Evolutionary conservation across 257 asterid genomes (phyloP).

Genomic region (Echites panduratus): DNA sequence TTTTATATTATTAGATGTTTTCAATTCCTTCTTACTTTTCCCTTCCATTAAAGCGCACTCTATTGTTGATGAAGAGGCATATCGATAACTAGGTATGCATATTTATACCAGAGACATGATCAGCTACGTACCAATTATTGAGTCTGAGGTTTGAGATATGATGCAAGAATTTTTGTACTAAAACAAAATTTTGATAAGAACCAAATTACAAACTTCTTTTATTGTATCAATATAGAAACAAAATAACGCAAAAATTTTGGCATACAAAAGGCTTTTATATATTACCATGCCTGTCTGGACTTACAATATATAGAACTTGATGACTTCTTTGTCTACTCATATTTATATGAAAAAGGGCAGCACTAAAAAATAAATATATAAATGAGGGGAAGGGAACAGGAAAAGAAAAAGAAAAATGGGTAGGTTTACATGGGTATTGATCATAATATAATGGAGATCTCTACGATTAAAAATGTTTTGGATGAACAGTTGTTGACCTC

Average conservation of each 20-base stretch:
- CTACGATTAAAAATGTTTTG: background rate
- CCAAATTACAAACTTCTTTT: no score
- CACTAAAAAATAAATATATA: background rate
- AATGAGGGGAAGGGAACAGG: background rate
- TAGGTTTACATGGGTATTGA: background rate
- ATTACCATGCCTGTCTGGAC: background rate
- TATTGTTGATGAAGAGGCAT: background rate
- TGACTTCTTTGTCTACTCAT: background rate
- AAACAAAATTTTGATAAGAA: no score
- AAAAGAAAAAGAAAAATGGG: background rate
- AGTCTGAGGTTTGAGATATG: background rate
- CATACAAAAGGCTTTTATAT: conserved; percentile 4
- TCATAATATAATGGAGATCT: background rate
- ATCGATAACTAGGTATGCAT: background rate
- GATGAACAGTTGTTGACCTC: background rate
- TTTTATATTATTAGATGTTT: background rate
- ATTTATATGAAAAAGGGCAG: background rate
- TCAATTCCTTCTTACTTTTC: background rate
- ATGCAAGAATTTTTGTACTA: background rate
- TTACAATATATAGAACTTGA: background rate
- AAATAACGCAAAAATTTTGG: background rate
- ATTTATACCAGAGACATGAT: background rate
- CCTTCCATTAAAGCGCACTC: background rate
- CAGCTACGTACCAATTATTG: background rate
- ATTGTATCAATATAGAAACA: background rate